Conservation (phyloP, 2,329 filamentous ascomycete genomes). For the Metarhizium album region DNA sequence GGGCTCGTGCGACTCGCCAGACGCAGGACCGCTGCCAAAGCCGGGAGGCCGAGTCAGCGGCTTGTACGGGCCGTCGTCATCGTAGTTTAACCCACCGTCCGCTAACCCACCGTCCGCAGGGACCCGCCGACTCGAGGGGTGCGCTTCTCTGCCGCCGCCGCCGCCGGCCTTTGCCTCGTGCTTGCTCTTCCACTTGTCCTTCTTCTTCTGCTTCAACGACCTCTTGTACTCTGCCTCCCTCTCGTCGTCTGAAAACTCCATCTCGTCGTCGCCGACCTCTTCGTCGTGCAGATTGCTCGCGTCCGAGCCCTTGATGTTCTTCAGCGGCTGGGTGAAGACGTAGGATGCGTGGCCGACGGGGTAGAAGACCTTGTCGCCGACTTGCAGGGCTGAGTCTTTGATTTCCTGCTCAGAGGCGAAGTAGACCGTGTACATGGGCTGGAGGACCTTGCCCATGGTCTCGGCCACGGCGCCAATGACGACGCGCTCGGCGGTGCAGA, state of each 20-base stretch:
- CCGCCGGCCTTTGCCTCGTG: constrained; percentile 26
- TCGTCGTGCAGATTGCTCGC: constrained; percentile 94
- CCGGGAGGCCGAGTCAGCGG: constrained; percentile 58
- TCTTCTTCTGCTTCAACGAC: constrained; percentile 56
- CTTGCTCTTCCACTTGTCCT: constrained; percentile 33
- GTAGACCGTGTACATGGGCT: constrained; percentile 75
- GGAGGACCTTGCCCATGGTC: constrained; percentile 73
- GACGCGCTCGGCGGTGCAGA: constrained; percentile 65
- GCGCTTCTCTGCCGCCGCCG: constrained; percentile 25
- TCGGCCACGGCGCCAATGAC: constrained; percentile 78
- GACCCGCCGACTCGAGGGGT: constrained; percentile 30
- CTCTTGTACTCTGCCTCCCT: constrained; percentile 76
- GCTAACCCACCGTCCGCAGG: constrained; percentile 38
- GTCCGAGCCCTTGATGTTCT: constrained; percentile 75
- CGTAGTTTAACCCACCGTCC: constrained; percentile 59
- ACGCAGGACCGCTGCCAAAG: constrained; percentile 39
- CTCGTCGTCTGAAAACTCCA: constrained; percentile 96
- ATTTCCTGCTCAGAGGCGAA: constrained; percentile 63
- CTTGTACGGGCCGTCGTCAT: constrained; percentile 59
- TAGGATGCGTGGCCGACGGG: constrained; percentile 67
- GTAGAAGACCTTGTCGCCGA: constrained; percentile 67
- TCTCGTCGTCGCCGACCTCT: constrained; percentile 73
- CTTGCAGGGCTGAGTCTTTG: constrained; percentile 51
- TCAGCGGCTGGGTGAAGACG: constrained; percentile 77
- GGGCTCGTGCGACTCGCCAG: constrained; percentile 28